Evolutionary conservation across 805 yeast species (phyloP), one percentile per base, ranked within the genome.

Genomic region (Wickerhamomyces canadensis): DNA sequence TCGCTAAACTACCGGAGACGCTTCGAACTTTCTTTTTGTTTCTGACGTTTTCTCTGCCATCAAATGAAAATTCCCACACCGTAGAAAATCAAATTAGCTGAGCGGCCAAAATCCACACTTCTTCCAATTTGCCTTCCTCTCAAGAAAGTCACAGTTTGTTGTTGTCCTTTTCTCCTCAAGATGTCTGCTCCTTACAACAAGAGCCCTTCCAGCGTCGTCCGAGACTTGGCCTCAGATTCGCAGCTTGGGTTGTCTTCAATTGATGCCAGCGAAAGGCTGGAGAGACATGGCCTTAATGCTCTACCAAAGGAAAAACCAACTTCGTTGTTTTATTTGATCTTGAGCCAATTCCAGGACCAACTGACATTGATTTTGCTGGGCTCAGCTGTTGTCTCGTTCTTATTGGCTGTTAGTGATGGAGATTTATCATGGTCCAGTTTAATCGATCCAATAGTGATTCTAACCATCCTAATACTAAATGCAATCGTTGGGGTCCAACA

Each of bases 401-500:
- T 41, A 1, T 41, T 61, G 7, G 66, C 64, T 5, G 36, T 61
- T 4, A 38, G 44, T 9, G 58, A 52, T 22, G 64, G 54, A 4
- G 53, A 55, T 22, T 52, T 60, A 15, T 53, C 62, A 8, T 54
- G 56, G 55, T 38, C 57, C 11, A 53, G 58, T 14, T 48, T 61
- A 42, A 55, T 61, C 13, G 66, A 61, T 35, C 66, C 63, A 11
- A 46, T 59, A 10, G 77, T 72, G 12, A 72, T 72, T 48, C 67
- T 64, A 6, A 57, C 62, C 31, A 74, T 72, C 28, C 64, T 72
- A 5, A 52, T 62, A 5, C 56, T 72, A 25, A 72, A 72, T 41
- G 70, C 74, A 24, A 49, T 61, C 9, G 73, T 72, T 15, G 77
- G 77, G 14, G 73, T 70, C 27, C 60, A 69, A 26, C 76, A 72